Conservation (phyloP, 148 eudicot species). For the Simmondsia chinensis region DNA sequence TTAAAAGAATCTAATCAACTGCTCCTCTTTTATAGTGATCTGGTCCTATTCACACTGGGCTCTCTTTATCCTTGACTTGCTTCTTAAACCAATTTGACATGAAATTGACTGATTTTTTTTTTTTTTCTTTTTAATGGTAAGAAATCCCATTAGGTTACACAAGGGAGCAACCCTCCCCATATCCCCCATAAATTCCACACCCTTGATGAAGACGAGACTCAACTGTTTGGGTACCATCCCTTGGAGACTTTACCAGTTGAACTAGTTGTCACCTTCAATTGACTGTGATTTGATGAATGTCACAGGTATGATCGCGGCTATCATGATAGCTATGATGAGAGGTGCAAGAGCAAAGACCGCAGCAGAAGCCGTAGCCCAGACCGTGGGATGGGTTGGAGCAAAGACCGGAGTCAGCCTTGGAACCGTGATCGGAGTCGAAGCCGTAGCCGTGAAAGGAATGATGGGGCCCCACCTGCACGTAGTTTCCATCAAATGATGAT, state of each 20-base stretch:
- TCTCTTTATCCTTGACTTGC: no score
- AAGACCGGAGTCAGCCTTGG: slow-evolving; percentile 16
- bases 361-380: slow-evolving; percentile 41
- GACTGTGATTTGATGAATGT: slow-evolving; percentile 6
- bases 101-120: no score
- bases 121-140: no score
- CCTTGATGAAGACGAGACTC: no score
- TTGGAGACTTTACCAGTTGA: neutral
- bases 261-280: no score
- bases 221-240: neutral
- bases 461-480: slow-evolving; percentile 19
- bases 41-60: no score
- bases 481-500: slow-evolving; percentile 67
- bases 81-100: no score
- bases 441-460: slow-evolving; percentile 44
- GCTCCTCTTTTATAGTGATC: no score
- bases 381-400: slow-evolving; percentile 24
- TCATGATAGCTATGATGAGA: slow-evolving; percentile 13
- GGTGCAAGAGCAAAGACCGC: slow-evolving; percentile 13
- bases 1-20: no score
- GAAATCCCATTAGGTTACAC: no score
- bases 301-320: slow-evolving; percentile 27
- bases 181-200: no score
- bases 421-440: slow-evolving; percentile 20
- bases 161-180: no score